These are phyloP conservation scores for Venturia carpophila DNA, from an alignment of 2,329 filamentous ascomycete genomes.

Conservation along the genomic window DNA sequence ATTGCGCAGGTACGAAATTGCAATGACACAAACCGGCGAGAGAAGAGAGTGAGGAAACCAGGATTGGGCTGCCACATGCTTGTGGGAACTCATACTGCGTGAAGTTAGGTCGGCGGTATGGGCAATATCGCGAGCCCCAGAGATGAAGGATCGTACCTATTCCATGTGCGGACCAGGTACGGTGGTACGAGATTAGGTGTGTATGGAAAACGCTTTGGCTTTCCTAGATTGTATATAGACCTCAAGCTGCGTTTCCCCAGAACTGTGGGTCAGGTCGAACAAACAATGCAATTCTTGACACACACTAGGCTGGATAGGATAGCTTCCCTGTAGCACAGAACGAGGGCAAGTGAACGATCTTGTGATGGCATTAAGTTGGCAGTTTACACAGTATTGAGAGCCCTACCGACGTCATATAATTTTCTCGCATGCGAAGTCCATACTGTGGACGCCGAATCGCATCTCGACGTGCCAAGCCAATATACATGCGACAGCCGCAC, in stretches of 20 bases:
- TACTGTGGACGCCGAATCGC: background rate
- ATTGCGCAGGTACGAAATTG: constrained; percentile 15
- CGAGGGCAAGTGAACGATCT: background rate
- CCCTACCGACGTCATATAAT: constrained; percentile 13
- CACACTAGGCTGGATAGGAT: background rate
- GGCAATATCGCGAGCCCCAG: constrained; percentile 4
- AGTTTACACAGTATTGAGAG: constrained; percentile 14
- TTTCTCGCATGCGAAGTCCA: background rate
- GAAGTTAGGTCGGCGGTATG: background rate
- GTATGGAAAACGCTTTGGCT: background rate
- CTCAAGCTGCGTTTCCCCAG: background rate
- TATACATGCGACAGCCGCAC: background rate
- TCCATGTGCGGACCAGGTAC: constrained; percentile 4
- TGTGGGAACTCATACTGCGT: background rate
- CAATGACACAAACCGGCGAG: constrained; percentile 6
- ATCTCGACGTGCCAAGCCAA: background rate
- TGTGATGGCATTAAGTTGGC: constrained; percentile 8
- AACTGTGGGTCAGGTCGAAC: background rate
- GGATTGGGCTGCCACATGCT: background rate
- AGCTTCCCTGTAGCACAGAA: background rate
- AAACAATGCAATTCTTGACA: background rate
- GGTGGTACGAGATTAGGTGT: constrained; percentile 15
- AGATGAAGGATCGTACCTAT: background rate
- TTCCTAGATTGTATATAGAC: background rate
- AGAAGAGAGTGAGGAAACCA: background rate